phyloP scores from a whole-genome alignment of 2,329 filamentous ascomycete species.

The Penicillium rolfsii region DNA sequence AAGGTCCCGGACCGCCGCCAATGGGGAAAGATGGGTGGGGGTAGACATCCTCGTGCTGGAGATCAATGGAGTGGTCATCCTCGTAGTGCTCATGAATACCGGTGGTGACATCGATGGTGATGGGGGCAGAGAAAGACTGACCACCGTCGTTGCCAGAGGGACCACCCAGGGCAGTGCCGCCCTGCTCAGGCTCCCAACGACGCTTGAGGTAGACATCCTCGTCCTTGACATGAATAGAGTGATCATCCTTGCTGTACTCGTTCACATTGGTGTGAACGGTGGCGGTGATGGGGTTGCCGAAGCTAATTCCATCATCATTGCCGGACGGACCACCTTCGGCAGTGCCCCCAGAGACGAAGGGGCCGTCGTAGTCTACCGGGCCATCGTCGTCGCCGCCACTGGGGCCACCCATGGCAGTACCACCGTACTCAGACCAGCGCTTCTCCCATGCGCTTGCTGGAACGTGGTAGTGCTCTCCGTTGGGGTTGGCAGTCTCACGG shows the following conservation, averaged over 20 bases:
- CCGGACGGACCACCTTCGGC: conserved; percentile 27
- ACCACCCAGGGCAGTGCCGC: conserved; percentile 27
- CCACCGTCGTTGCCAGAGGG: conserved; percentile 31
- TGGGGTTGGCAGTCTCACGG: conserved; percentile 2
- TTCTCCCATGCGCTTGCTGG: conserved; percentile 12
- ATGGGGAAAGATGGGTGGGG: neutral
- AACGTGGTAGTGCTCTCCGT: conserved; percentile 16
- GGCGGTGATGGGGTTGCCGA: conserved; percentile 13
- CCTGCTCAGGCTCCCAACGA: conserved; percentile 12
- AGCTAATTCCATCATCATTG: conserved; percentile 17
- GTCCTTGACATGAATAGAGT: conserved; percentile 25
- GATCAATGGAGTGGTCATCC: conserved; percentile 24
- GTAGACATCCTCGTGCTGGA: conserved; percentile 23
- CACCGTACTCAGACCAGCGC: conserved; percentile 19
- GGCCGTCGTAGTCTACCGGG: neutral
- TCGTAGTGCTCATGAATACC: conserved; percentile 20
- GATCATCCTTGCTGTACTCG: conserved; percentile 24
- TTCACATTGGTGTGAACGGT: conserved; percentile 21
- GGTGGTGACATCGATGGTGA: conserved; percentile 19
- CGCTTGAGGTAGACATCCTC: conserved; percentile 25
- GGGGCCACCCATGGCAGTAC: conserved; percentile 26
- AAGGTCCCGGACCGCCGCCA: conserved; percentile 11
- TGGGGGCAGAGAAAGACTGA: conserved; percentile 25
- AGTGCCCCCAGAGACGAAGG: conserved; percentile 16
- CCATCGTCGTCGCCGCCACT: conserved; percentile 8